Percentiles rank a stretch among this genome's conserved stretches.
phyloP scores from a whole-genome alignment of 176 grass and related monocot species.

The Triticum monococcum region DNA sequence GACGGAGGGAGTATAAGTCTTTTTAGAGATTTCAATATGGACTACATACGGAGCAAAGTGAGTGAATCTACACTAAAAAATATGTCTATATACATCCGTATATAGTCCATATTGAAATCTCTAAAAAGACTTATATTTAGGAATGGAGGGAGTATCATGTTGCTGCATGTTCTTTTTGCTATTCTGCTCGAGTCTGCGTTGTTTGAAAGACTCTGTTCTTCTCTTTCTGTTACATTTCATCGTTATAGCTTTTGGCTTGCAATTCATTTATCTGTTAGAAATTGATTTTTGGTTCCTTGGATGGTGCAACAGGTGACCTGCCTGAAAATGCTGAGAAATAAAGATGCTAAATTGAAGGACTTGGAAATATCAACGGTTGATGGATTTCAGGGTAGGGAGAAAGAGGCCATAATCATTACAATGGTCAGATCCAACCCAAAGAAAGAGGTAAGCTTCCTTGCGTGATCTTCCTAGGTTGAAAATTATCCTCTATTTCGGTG shows the following conservation, averaged over 20 bases:
- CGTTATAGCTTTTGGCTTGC: not conserved
- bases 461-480: not conserved
- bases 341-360: conserved; percentile 77
- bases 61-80: too few species aligned
- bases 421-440: conserved; percentile 96
- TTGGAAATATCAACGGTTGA: conserved; percentile 96
- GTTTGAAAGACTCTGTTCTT: not conserved
- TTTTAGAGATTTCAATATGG: too few species aligned
- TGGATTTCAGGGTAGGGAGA: conserved; percentile 94
- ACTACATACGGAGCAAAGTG: too few species aligned
- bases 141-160: not conserved
- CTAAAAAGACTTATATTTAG: too few species aligned
- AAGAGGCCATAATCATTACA: conserved; percentile 93
- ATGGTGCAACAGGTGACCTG: conserved; percentile 60
- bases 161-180: conserved; percentile 13
- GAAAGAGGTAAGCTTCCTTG: conserved; percentile 65
- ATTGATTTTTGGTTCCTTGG: not conserved
- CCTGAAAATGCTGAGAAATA: conserved; percentile 85
- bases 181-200: not conserved
- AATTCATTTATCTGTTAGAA: not conserved
- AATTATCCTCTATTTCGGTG: not conserved
- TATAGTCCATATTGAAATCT: too few species aligned
- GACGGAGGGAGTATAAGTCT: too few species aligned
- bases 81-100: too few species aligned
- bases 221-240: not conserved